These are phyloP conservation scores for Cymbopogon flexuosus DNA, from an alignment of 202 grass and related monocot species.

Conservation along the genomic window DNA sequence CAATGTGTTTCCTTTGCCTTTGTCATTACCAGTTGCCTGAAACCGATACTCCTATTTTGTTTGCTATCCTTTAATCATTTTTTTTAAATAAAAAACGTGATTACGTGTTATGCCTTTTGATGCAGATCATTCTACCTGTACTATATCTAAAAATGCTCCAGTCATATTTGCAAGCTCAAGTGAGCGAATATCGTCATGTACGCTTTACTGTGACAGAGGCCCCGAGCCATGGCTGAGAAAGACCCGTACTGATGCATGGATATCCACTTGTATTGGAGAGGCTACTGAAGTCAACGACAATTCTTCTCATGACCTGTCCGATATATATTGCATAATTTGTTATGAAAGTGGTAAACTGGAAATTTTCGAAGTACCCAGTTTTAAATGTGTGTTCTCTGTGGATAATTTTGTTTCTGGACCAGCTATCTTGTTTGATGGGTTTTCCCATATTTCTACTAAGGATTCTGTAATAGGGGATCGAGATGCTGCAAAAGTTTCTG, in stretches of 20 bases:
- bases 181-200: constrained; percentile 62
- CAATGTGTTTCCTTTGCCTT: background rate
- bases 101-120: constrained; percentile 22
- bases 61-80: background rate
- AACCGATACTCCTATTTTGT: background rate
- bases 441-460: constrained; percentile 16
- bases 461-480: constrained; percentile 15
- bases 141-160: constrained; percentile 58
- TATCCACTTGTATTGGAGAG: constrained; percentile 64
- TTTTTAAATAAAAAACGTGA: background rate
- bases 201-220: constrained; percentile 83
- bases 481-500: constrained; percentile 35
- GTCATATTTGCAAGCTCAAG: constrained; percentile 48
- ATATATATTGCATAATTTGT: constrained; percentile 85
- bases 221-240: constrained; percentile 77
- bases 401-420: constrained; percentile 73
- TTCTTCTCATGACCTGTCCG: constrained; percentile 60
- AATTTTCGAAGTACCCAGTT: constrained; percentile 80
- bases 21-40: background rate
- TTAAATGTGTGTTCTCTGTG: constrained; percentile 72
- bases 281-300: constrained; percentile 52
- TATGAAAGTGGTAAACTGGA: constrained; percentile 88
- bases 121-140: constrained; percentile 73
- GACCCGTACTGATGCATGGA: constrained; percentile 78
- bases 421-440: constrained; percentile 52